Conservation (phyloP, 139 green algal genomes). For the Mychonastes homosphaera region DNA sequence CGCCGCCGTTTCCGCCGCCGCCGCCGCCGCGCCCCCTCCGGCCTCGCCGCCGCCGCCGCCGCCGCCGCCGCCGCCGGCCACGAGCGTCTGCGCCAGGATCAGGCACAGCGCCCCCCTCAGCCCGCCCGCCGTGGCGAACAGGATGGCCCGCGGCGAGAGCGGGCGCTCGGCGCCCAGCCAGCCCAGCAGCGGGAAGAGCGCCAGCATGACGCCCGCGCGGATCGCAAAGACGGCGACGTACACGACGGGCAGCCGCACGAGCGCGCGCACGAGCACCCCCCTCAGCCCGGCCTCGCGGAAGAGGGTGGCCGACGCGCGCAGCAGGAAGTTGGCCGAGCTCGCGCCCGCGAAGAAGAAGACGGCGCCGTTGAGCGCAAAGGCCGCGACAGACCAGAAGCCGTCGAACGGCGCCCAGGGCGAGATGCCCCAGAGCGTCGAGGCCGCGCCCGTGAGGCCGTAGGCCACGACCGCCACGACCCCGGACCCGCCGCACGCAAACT, state of each 20-base stretch:
- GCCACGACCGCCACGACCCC: constrained; percentile 80
- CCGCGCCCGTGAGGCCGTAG: constrained; percentile 72
- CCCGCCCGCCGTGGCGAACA: constrained; percentile 51
- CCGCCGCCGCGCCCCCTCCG: constrained; percentile 2
- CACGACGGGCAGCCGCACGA: constrained; percentile 27
- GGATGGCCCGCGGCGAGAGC: constrained; percentile 34
- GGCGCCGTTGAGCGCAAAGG: constrained; percentile 49
- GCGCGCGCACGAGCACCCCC: constrained; percentile 38
- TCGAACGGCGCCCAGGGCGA: constrained; percentile 15
- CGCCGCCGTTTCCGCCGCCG: no score
- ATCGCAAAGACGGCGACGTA: no score
- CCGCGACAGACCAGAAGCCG: constrained; percentile 43
- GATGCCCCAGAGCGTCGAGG: constrained; percentile 54
- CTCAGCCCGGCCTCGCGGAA: constrained; percentile 34
- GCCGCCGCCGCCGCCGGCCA: constrained; percentile 17
- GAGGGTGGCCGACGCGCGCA: constrained; percentile 16
- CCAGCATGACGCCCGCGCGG: no score
- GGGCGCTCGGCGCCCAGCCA: constrained; percentile 13
- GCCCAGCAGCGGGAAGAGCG: constrained; percentile 22
- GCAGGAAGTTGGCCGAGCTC: constrained; percentile 64
- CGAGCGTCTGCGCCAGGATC: constrained; percentile 60
- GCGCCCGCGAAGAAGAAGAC: constrained; percentile 83
- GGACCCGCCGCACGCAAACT: constrained; percentile 5
- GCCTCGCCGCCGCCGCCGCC: not conserved
- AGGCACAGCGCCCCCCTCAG: constrained; percentile 71